phyloP scores from a whole-genome alignment of 176 grass and related monocot species.

The Dactylis glomerata region DNA sequence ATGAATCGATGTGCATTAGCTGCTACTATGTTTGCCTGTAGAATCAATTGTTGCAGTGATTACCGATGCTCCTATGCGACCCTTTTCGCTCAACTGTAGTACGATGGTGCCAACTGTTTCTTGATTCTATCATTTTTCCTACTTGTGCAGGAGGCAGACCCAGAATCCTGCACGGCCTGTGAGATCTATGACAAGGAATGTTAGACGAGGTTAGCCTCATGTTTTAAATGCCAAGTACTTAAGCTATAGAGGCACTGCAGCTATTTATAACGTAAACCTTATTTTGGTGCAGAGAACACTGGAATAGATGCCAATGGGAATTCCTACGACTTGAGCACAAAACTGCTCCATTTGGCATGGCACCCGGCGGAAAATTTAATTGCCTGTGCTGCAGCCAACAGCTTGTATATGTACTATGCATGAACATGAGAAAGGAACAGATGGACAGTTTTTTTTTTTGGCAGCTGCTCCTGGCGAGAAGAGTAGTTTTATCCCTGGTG shows the following conservation, averaged over 20 bases:
- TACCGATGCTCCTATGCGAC: neutral
- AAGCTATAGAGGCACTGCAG: slow-evolving; percentile 19
- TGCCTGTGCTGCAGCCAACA: slow-evolving; percentile 90
- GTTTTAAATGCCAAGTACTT: neutral
- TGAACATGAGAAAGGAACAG: slow-evolving; percentile 38
- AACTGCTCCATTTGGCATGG: slow-evolving; percentile 96
- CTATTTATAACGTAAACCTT: slow-evolving; percentile 22
- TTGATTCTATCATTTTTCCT: slow-evolving; percentile 13
- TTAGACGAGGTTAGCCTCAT: slow-evolving; percentile 66
- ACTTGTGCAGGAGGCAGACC: slow-evolving; percentile 62
- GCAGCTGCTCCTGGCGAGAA: slow-evolving; percentile 43
- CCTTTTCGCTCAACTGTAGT: neutral
- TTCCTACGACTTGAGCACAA: slow-evolving; percentile 71
- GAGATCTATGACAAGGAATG: slow-evolving; percentile 63
- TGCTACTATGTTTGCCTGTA: slow-evolving; percentile 1
- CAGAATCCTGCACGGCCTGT: slow-evolving; percentile 57
- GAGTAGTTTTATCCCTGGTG: slow-evolving; percentile 48
- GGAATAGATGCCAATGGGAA: slow-evolving; percentile 76
- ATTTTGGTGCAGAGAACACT: slow-evolving; percentile 52
- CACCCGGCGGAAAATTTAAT: slow-evolving; percentile 82
- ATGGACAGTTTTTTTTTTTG: slow-evolving; percentile 37
- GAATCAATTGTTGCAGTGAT: neutral
- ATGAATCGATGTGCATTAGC: neutral
- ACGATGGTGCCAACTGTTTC: neutral
- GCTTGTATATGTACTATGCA: slow-evolving; percentile 97